phyloP scores from a whole-genome alignment of 1,284 basidiomycete genomes.

The Apiotrichum porosum region DNA sequence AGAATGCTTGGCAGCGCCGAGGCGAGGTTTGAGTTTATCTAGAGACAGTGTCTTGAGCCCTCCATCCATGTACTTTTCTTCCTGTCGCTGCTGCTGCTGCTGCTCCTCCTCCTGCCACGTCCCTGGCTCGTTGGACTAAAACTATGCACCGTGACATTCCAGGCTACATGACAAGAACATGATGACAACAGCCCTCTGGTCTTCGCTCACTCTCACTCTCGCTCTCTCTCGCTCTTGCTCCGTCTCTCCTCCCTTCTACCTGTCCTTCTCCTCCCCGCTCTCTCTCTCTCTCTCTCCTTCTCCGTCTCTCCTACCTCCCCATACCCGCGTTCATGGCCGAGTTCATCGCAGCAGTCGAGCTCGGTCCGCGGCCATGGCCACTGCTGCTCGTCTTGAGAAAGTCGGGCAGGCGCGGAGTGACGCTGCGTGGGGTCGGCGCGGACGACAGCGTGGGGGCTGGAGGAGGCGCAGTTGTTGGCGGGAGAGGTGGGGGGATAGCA shows the following conservation, averaged over 20 bases:
- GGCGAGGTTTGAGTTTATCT: slow-evolving; percentile 46
- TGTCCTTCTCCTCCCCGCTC: neutral
- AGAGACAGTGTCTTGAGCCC: slow-evolving; percentile 6
- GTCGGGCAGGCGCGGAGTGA: slow-evolving; percentile 1
- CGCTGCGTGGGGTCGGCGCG: slow-evolving; percentile 1
- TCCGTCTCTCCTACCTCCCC: neutral
- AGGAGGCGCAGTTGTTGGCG: neutral
- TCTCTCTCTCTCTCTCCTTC: too few relatives aligned
- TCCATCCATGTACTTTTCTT: too few relatives aligned
- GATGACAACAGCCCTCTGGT: too few relatives aligned
- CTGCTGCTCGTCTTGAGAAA: slow-evolving; percentile 10
- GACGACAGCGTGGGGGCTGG: neutral
- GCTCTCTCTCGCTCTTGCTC: too few relatives aligned
- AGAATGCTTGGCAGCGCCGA: slow-evolving; percentile 47
- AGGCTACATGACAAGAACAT: too few relatives aligned
- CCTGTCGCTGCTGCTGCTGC: too few relatives aligned
- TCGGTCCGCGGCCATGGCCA: slow-evolving; percentile 3
- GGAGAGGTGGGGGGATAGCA: neutral
- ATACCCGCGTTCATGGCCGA: slow-evolving; percentile 19
- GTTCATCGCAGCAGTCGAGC: too few relatives aligned
- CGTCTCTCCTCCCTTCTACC: neutral
- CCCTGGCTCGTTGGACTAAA: too few relatives aligned
- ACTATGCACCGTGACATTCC: neutral
- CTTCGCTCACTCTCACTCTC: neutral
- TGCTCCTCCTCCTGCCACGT: too few relatives aligned